phyloP scores from a whole-genome alignment of 1,284 basidiomycete genomes.

The Porogramme epimiltina region DNA sequence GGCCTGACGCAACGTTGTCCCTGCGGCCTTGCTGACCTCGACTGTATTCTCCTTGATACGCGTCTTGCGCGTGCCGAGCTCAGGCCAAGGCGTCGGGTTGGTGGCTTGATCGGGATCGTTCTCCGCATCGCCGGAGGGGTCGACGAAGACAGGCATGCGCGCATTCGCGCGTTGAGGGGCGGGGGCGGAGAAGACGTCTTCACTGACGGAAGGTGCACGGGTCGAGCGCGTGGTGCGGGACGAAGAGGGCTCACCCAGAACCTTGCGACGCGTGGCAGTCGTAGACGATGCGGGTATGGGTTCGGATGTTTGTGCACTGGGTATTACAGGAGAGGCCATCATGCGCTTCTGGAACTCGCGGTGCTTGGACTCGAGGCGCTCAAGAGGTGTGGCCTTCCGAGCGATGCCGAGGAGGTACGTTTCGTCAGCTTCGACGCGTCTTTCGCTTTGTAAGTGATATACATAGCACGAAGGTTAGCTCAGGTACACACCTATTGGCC shows the following conservation, averaged over 20 bases:
- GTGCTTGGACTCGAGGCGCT: constrained; percentile 84
- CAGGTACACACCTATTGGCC: constrained; percentile 58
- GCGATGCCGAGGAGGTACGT: constrained; percentile 87
- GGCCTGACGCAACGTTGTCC: constrained; percentile 63
- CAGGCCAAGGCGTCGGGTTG: constrained; percentile 55
- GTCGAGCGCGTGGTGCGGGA: constrained; percentile 23
- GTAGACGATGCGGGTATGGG: constrained; percentile 30
- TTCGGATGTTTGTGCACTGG: constrained; percentile 27
- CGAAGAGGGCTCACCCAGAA: constrained; percentile 36
- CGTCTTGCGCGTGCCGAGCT: constrained; percentile 72
- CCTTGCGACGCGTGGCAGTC: constrained; percentile 29
- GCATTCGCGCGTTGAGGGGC: constrained; percentile 48
- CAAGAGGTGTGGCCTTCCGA: constrained; percentile 80
- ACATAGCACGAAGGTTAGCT: constrained; percentile 7
- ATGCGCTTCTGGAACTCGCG: constrained; percentile 87
- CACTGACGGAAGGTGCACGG: constrained; percentile 12
- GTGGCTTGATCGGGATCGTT: constrained; percentile 26
- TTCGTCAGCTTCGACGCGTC: constrained; percentile 85
- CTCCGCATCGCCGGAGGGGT: constrained; percentile 55
- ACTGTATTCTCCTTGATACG: constrained; percentile 76
- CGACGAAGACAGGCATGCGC: constrained; percentile 70
- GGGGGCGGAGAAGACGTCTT: constrained; percentile 26
- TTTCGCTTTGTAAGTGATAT: constrained; percentile 32
- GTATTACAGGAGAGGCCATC: constrained; percentile 46
- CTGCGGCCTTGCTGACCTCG: constrained; percentile 64